These are phyloP conservation scores for Chaetothyriales sp. DNA, from an alignment of 2,329 filamentous ascomycete species.

Conservation along the genomic window DNA sequence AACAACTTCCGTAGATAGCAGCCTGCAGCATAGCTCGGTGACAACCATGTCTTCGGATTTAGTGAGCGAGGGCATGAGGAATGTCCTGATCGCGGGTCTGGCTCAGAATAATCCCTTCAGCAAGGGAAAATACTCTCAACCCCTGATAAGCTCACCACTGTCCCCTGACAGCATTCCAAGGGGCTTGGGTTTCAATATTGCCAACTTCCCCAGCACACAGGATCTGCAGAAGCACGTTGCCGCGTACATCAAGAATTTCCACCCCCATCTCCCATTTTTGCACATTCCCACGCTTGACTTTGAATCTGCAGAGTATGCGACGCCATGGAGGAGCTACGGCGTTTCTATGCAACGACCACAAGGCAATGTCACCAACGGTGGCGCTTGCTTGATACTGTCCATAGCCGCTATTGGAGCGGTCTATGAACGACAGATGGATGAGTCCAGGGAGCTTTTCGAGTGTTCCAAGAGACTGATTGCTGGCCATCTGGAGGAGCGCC, in stretches of 20 bases:
- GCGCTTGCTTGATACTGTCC: slow-evolving; percentile 70
- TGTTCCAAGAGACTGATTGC: slow-evolving; percentile 92
- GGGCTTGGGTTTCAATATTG: slow-evolving; percentile 25
- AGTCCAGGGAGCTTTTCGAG: slow-evolving; percentile 76
- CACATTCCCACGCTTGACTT: slow-evolving; percentile 87
- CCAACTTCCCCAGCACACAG: slow-evolving; percentile 58
- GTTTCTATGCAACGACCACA: slow-evolving; percentile 37
- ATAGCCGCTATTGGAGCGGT: slow-evolving; percentile 78
- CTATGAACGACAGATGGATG: slow-evolving; percentile 68
- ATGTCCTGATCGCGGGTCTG: slow-evolving; percentile 46
- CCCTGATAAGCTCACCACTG: slow-evolving; percentile 38
- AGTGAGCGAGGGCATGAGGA: slow-evolving; percentile 50
- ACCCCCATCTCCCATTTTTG: slow-evolving; percentile 87
- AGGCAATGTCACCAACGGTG: slow-evolving; percentile 52
- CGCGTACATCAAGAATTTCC: slow-evolving; percentile 81
- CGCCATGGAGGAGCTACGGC: slow-evolving; percentile 43
- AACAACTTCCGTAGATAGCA: slow-evolving; percentile 40
- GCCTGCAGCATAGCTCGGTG: slow-evolving; percentile 44
- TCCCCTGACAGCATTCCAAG: slow-evolving; percentile 27
- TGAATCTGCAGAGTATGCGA: slow-evolving; percentile 55
- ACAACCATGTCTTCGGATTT: slow-evolving; percentile 48
- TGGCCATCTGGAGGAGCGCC: slow-evolving; percentile 76
- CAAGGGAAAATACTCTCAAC: slow-evolving; percentile 45
- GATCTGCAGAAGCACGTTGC: slow-evolving; percentile 83
- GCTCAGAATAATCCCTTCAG: slow-evolving; percentile 43